Base-by-base conservation (phyloP, 331 rosid genomes). In the Spiraea crenata region DNA sequence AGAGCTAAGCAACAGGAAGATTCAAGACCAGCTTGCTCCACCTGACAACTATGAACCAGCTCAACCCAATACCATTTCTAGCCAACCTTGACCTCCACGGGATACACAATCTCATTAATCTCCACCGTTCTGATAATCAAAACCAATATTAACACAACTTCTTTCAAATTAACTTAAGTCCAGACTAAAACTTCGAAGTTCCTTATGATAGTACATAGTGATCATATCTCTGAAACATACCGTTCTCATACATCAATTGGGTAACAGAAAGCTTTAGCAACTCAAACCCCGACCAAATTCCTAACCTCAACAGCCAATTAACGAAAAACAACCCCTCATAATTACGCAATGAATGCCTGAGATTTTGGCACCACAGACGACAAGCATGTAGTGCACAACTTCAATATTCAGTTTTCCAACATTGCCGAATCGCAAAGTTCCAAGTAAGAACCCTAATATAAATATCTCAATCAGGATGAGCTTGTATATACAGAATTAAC, bases 391-490 rank as follows among this genome's bases (percentile, higher is more conserved):
- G 60, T 56, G 14, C n/a, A 1, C n/a, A 57, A 57, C 65, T 31
- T 7, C 63, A 34, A 57, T n/a, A 14, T 34, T 17, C 5, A 48
- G 1, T 39, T 8, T 40, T n/a, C 9, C 66, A 16, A 61, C 66
- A 61, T 4, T 9, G 48, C 49, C 49, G n/a, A 40, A 17, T 14
- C 35, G 9, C 34, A 61, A 16, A 59, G 45, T 59, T 59, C 64
- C 25, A 14, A 37, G 11, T 14, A 59, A 61, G 34, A 39, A 17
- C 16, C 48, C 48, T 40, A 61, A 39, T 9, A 16, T 8, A 39
- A n/a, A 9, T 61, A 34, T 61, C 49, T 44, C 66, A 61, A 61
- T 61, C 66, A 61, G 49, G 49, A 5, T 39, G 17, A 15, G 64
- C 40, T 40, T 40, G 66, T 31, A 61, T 39, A 34, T 61, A 9